A percentile compares a stretch with the other conserved stretches of the same genome.
Conservation (phyloP, 192 early-diverging fungal species). For the Glomus cerebriforme region DNA sequence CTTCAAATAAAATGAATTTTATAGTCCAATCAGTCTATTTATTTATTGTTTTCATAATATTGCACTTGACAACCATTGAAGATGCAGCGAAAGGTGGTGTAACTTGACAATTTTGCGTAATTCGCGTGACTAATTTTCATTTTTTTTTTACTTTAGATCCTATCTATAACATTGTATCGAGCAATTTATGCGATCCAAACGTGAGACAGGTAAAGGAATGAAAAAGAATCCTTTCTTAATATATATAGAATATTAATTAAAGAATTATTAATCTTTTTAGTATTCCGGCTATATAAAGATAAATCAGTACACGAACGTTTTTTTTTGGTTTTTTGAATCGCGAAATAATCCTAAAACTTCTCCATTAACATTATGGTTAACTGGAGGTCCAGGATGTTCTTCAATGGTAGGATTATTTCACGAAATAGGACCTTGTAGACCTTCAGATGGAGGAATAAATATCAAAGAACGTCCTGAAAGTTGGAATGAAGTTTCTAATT, state of each 20-base stretch:
- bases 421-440: constrained; percentile 86
- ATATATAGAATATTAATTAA: not conserved
- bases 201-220: not conserved
- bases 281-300: constrained; percentile 12
- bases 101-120: no score
- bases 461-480: not conserved
- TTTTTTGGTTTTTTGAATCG: constrained; percentile 98
- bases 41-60: no score
- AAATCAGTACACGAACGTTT: not conserved
- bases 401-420: constrained; percentile 77
- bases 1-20: no score
- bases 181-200: constrained; percentile 16
- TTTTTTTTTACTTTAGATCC: no score
- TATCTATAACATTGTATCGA: not conserved
- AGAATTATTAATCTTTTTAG: not conserved
- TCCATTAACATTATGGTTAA: constrained; percentile 76
- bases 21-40: no score
- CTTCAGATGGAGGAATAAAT: constrained; percentile 66
- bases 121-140: no score
- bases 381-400: constrained; percentile 83
- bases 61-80: no score
- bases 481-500: constrained; percentile 28
- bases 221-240: no score
- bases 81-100: no score
- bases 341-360: constrained; percentile 70